Evolutionary conservation across 2,329 filamentous ascomycete species (phyloP).

Genomic region (Chrysoporthe austroafricana): DNA sequence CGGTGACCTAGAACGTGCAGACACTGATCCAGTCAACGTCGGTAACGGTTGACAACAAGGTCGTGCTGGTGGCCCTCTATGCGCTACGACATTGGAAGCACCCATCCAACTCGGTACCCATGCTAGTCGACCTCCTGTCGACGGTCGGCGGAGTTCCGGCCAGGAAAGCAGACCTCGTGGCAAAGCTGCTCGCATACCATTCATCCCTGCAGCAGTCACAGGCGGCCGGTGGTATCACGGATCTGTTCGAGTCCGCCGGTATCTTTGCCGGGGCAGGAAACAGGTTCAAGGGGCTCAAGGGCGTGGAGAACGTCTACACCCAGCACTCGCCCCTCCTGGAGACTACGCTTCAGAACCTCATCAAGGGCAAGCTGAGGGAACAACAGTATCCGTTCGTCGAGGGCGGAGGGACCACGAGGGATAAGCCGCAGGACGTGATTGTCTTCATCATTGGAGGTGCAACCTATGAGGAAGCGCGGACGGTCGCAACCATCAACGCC

Average conservation of each 20-base stretch:
- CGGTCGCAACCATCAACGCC: slow-evolving; percentile 92
- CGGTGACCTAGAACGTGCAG: slow-evolving; percentile 70
- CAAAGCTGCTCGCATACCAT: slow-evolving; percentile 83
- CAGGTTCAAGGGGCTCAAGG: slow-evolving; percentile 92
- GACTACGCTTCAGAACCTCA: slow-evolving; percentile 84
- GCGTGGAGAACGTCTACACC: slow-evolving; percentile 98
- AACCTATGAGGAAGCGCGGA: slow-evolving; percentile 97
- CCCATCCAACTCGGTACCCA: slow-evolving; percentile 78
- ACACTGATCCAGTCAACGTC: slow-evolving; percentile 78
- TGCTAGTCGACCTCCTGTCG: slow-evolving; percentile 83
- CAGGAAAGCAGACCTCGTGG: slow-evolving; percentile 76
- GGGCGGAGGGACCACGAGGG: slow-evolving; percentile 80
- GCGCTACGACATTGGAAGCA: slow-evolving; percentile 90
- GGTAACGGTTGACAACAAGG: slow-evolving; percentile 80
- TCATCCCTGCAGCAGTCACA: slow-evolving; percentile 81
- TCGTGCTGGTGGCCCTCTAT: slow-evolving; percentile 91
- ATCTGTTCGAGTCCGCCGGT: slow-evolving; percentile 88
- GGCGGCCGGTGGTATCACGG: slow-evolving; percentile 77
- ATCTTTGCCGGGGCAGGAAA: slow-evolving; percentile 89
- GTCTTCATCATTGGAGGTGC: slow-evolving; percentile 92
- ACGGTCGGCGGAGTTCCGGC: slow-evolving; percentile 81
- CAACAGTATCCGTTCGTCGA: slow-evolving; percentile 94
- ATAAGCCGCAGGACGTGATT: slow-evolving; percentile 96
- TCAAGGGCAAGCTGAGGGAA: slow-evolving; percentile 87
- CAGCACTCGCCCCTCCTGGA: slow-evolving; percentile 92